Evolutionary conservation across 2,329 filamentous ascomycete genomes (phyloP).

Genomic region (Emericellopsis atlantica): DNA sequence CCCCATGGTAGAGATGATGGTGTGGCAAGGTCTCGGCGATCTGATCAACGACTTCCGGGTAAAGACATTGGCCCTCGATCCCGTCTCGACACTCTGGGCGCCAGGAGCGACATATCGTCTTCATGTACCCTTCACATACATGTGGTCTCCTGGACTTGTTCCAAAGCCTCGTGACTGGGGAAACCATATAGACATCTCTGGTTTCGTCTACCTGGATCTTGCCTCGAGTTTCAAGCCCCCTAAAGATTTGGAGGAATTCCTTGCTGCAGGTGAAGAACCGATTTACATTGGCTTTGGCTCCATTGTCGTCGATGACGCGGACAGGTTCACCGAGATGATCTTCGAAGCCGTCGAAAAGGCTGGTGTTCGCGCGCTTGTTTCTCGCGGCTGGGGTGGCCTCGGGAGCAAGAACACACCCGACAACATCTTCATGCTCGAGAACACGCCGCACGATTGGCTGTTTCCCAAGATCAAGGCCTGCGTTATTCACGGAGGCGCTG

Average conservation of each 20-base stretch:
- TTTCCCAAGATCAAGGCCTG: constrained; percentile 55
- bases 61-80: constrained; percentile 57
- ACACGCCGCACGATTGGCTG: constrained; percentile 67
- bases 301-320: constrained; percentile 62
- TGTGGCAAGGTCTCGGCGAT: constrained; percentile 81
- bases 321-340: constrained; percentile 57
- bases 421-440: constrained; percentile 59
- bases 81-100: constrained; percentile 65
- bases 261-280: constrained; percentile 43
- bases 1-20: constrained; percentile 71
- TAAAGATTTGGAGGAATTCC: constrained; percentile 38
- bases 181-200: constrained; percentile 57
- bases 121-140: constrained; percentile 64
- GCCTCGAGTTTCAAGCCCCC: constrained; percentile 50
- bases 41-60: constrained; percentile 63
- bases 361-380: constrained; percentile 59
- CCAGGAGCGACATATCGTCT: constrained; percentile 60
- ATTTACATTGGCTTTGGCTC: constrained; percentile 69
- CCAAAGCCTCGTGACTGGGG: constrained; percentile 60
- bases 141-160: constrained; percentile 55
- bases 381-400: constrained; percentile 64
- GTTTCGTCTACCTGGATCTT: constrained; percentile 66
- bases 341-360: constrained; percentile 54
- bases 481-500: constrained; percentile 67
- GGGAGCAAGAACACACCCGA: constrained; percentile 44